phyloP scores from a whole-genome alignment of 2,329 filamentous ascomycete species.

The Venturiaceae sp. region DNA sequence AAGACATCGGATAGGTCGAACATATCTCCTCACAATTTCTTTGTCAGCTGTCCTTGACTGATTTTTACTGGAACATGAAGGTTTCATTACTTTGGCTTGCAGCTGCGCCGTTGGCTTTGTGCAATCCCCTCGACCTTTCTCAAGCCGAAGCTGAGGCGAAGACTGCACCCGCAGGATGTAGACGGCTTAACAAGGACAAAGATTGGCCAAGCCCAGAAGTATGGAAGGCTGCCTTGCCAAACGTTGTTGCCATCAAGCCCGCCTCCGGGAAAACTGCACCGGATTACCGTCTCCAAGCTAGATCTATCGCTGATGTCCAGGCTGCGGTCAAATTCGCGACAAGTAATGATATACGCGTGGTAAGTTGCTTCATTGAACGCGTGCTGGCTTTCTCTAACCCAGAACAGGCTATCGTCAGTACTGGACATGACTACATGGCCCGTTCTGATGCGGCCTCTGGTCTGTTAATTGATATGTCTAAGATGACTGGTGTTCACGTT shows the following conservation, averaged over 20 bases:
- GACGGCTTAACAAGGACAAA: background rate
- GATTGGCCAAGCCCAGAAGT: background rate
- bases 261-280: constrained; percentile 18
- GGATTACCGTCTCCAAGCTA: background rate
- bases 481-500: background rate
- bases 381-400: no score
- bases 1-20: no score
- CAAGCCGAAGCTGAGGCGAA: no score
- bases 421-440: no score
- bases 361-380: background rate
- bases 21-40: no score
- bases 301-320: background rate
- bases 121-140: no score
- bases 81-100: no score
- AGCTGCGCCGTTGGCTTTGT: no score
- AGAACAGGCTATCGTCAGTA: no score
- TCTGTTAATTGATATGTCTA: background rate
- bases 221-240: background rate
- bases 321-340: constrained; percentile 2
- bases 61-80: no score
- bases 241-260: constrained; percentile 14
- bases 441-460: background rate
- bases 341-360: background rate
- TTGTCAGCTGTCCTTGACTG: no score
- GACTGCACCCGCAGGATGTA: background rate